A percentile compares a stretch with the other conserved stretches of the same genome.
Conservation (phyloP, 331 rosid genomes). For the Dryas integrifolia region DNA sequence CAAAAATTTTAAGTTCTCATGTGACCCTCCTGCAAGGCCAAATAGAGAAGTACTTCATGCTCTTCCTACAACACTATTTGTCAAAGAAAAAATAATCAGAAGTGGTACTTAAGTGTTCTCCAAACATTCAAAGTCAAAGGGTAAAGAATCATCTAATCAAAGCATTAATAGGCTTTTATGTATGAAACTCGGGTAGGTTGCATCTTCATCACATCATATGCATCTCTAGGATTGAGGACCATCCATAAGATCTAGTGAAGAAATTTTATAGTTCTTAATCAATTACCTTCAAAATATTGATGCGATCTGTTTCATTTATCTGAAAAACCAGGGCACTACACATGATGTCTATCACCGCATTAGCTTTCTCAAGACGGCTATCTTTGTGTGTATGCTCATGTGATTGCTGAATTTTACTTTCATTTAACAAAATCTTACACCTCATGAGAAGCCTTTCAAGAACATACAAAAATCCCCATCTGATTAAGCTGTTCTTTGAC, state of each 20-base stretch:
- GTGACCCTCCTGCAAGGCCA: background rate
- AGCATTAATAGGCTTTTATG: background rate
- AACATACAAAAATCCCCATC: slow-evolving; percentile 93
- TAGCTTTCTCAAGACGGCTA: slow-evolving; percentile 86
- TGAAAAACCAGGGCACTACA: slow-evolving; percentile 82
- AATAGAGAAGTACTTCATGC: background rate
- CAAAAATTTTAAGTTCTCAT: background rate
- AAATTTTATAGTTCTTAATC: slow-evolving; percentile 24
- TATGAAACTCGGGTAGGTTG: background rate
- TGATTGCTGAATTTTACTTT: slow-evolving; percentile 60
- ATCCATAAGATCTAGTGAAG: slow-evolving; percentile 17
- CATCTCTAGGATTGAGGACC: background rate
- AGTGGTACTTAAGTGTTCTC: background rate
- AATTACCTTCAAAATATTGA: slow-evolving; percentile 91
- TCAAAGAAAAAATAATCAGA: background rate
- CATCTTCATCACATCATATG: background rate
- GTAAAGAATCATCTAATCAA: background rate
- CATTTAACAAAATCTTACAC: slow-evolving; percentile 92
- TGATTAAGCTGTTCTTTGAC: slow-evolving; percentile 67
- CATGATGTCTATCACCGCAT: slow-evolving; percentile 93
- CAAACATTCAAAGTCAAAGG: background rate
- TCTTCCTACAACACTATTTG: background rate
- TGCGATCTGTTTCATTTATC: slow-evolving; percentile 84
- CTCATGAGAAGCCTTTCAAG: slow-evolving; percentile 96
- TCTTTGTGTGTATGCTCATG: slow-evolving; percentile 43